Evolutionary conservation across 106 monocot species (phyloP).

Genomic region (Acanthochlamys bracteata): DNA sequence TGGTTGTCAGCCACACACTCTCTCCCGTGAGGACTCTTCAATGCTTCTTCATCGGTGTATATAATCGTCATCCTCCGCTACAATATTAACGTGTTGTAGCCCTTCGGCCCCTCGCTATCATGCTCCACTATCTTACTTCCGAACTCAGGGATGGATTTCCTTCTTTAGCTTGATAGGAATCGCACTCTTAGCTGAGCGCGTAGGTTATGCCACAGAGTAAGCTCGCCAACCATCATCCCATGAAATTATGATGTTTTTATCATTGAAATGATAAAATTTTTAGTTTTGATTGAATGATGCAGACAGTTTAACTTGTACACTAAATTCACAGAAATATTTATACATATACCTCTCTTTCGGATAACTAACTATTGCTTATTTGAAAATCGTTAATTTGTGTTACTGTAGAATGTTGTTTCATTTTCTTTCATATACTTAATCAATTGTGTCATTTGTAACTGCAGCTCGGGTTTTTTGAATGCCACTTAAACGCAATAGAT

Average conservation of each 20-base stretch:
- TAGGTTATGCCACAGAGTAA: constrained; percentile 94
- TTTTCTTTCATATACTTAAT: background rate
- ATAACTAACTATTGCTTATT: too few relatives aligned
- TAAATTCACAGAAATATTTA: too few relatives aligned
- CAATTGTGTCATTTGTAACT: background rate
- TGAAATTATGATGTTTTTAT: background rate
- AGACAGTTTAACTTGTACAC: too few relatives aligned
- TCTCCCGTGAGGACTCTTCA: background rate
- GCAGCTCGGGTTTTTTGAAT: constrained; percentile 91
- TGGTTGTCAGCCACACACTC: background rate
- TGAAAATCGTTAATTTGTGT: too few relatives aligned
- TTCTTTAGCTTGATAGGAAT: constrained; percentile 76
- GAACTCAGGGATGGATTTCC: constrained; percentile 60
- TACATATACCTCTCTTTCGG: too few relatives aligned
- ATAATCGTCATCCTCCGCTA: constrained; percentile 30
- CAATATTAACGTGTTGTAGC: constrained; percentile 83
- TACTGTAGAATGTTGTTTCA: background rate
- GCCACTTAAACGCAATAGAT: constrained; percentile 97
- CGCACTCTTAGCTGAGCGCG: constrained; percentile 76
- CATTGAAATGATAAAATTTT: background rate
- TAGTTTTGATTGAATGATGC: background rate
- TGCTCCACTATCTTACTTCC: constrained; percentile 74
- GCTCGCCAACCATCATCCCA: constrained; percentile 4
- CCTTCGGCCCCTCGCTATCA: constrained; percentile 83
- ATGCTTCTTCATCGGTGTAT: background rate